phyloP scores from a whole-genome alignment of 345 rosid species.

The Acer campestre region DNA sequence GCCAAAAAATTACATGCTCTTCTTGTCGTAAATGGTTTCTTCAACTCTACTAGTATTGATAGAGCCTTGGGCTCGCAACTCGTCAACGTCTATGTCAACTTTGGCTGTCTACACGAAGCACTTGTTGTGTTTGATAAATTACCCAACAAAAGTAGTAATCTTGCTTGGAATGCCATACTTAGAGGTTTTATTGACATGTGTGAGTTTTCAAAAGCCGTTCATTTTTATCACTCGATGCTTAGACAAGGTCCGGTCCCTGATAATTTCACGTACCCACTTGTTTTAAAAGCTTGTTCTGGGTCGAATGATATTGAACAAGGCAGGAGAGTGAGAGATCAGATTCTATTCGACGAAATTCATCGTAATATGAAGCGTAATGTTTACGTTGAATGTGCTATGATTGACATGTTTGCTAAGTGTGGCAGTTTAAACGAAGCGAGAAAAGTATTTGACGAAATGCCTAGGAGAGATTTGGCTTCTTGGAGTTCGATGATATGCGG shows the following conservation, averaged over 20 bases:
- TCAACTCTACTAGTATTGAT: slow-evolving; percentile 5
- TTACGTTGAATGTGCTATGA: slow-evolving; percentile 48
- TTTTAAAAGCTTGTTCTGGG: slow-evolving; percentile 42
- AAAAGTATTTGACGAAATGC: slow-evolving; percentile 41
- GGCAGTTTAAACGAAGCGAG: slow-evolving; percentile 44
- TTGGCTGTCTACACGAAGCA: slow-evolving; percentile 31
- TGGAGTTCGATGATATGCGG: slow-evolving; percentile 62
- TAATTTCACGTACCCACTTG: slow-evolving; percentile 38
- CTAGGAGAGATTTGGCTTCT: slow-evolving; percentile 46
- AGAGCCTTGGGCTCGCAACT: slow-evolving; percentile 37
- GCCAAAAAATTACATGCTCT: slow-evolving; percentile 30
- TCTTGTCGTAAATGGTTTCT: slow-evolving; percentile 32
- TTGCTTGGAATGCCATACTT: slow-evolving; percentile 43
- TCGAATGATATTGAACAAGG: slow-evolving; percentile 33
- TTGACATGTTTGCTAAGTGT: slow-evolving; percentile 59
- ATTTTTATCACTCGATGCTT: slow-evolving; percentile 36
- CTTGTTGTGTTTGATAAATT: slow-evolving; percentile 29
- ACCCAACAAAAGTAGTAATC: slow-evolving; percentile 35
- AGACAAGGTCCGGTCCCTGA: slow-evolving; percentile 32
- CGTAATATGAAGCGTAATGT: slow-evolving; percentile 26
- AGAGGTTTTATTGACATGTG: slow-evolving; percentile 30
- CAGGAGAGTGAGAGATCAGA: slow-evolving; percentile 24
- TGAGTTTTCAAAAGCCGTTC: slow-evolving; percentile 23
- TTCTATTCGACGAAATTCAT: slow-evolving; percentile 16
- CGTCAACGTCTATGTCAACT: slow-evolving; percentile 30